These are phyloP conservation scores for Microcos paniculata DNA, from an alignment of 345 rosid genomes.

Conservation along the genomic window DNA sequence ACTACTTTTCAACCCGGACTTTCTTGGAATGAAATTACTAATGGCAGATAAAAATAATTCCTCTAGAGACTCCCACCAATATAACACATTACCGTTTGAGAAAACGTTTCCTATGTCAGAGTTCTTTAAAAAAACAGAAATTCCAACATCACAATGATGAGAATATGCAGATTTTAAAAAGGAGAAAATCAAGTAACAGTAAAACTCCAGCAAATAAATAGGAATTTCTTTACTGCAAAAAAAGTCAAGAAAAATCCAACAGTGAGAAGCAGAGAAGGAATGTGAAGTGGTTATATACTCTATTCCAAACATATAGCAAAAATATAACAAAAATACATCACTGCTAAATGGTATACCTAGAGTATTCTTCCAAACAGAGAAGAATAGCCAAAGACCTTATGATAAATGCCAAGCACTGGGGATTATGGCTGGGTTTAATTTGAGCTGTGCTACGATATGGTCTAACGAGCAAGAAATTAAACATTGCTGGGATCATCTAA, in stretches of 20 bases:
- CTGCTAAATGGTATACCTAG: not conserved
- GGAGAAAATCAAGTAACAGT: not conserved
- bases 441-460: not conserved
- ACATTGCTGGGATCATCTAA: constrained; percentile 3
- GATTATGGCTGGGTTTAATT: not conserved
- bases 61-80: not conserved
- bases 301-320: not conserved
- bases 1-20: not conserved
- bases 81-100: not conserved
- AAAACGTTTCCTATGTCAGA: constrained; percentile 8
- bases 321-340: not conserved
- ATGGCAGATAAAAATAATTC: not conserved
- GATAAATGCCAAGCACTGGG: not conserved
- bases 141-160: not conserved
- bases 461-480: not conserved
- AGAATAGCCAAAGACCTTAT: not conserved
- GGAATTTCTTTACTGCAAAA: not conserved
- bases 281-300: constrained; percentile 6
- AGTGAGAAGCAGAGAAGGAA: not conserved
- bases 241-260: not conserved
- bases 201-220: not conserved
- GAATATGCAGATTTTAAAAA: not conserved
- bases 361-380: not conserved
- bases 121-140: constrained; percentile 6
- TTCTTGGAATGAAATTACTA: not conserved